These are phyloP conservation scores for Pseudogymnoascus sp. DNA, from an alignment of 2,329 filamentous ascomycete genomes.

Conservation along the genomic window DNA sequence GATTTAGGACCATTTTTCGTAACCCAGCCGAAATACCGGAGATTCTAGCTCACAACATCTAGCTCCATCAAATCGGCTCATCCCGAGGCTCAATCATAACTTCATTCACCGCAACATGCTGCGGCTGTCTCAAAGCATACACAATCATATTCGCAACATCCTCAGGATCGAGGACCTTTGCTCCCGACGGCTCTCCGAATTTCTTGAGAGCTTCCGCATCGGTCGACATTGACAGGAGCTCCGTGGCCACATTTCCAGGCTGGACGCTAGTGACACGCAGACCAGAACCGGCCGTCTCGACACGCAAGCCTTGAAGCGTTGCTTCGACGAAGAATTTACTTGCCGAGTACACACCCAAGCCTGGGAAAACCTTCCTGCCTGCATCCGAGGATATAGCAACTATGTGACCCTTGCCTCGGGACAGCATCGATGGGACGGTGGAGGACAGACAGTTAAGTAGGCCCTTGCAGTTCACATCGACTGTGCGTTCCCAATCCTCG, in stretches of 20 bases:
- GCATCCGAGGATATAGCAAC: slow-evolving; percentile 78
- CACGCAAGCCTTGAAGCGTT: slow-evolving; percentile 63
- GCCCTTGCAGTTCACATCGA: slow-evolving; percentile 83
- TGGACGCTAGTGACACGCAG: slow-evolving; percentile 68
- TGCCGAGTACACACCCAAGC: slow-evolving; percentile 73
- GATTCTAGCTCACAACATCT: too few species aligned
- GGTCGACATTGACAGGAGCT: slow-evolving; percentile 66
- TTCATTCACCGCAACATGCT: slow-evolving; percentile 73
- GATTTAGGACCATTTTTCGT: too few species aligned
- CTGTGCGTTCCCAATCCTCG: slow-evolving; percentile 73
- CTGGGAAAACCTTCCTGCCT: slow-evolving; percentile 74
- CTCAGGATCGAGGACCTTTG: slow-evolving; percentile 64
- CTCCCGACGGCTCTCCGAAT: slow-evolving; percentile 67
- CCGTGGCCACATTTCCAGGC: slow-evolving; percentile 69
- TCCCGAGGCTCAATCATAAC: slow-evolving; percentile 71
- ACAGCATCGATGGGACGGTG: slow-evolving; percentile 64
- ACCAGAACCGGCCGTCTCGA: slow-evolving; percentile 69
- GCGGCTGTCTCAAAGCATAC: slow-evolving; percentile 66
- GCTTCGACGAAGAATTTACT: slow-evolving; percentile 83
- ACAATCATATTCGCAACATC: slow-evolving; percentile 69
- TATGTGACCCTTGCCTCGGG: slow-evolving; percentile 62
- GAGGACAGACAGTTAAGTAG: slow-evolving; percentile 65
- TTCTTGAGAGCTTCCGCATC: slow-evolving; percentile 71
- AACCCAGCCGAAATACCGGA: not conserved
- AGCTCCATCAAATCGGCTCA: slow-evolving; percentile 53